phyloP scores from a whole-genome alignment of 1,284 basidiomycete genomes.

The Sanghuangporus weigelae region DNA sequence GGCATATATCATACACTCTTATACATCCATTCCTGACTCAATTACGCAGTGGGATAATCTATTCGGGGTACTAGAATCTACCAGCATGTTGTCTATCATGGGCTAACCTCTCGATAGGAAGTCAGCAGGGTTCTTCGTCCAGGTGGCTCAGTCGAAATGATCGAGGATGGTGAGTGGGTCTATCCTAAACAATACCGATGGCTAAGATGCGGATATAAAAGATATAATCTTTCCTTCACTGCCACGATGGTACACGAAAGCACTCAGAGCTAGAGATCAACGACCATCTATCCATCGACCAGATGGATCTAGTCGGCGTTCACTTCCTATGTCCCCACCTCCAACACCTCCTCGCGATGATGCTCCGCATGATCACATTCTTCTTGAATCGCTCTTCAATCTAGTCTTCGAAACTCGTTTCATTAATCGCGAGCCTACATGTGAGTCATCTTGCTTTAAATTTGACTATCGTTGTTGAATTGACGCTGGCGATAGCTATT shows the following conservation, averaged over 20 bases:
- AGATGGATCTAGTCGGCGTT: constrained; percentile 35
- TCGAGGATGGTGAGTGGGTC: constrained; percentile 54
- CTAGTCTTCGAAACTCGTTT: constrained; percentile 62
- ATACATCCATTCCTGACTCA: neutral
- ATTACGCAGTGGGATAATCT: constrained; percentile 54
- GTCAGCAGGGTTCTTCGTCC: constrained; percentile 61
- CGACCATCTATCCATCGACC: constrained; percentile 43
- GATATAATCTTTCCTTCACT: constrained; percentile 60
- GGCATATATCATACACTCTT: constrained; percentile 9
- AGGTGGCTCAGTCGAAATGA: constrained; percentile 62
- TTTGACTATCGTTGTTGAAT: neutral
- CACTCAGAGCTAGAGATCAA: constrained; percentile 45
- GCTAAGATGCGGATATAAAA: constrained; percentile 25
- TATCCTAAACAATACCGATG: no score
- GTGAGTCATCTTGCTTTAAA: constrained; percentile 28
- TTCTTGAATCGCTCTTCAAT: constrained; percentile 59
- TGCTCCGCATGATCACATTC: constrained; percentile 50
- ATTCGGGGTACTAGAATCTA: constrained; percentile 45
- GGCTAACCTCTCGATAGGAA: constrained; percentile 42
- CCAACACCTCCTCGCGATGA: constrained; percentile 28
- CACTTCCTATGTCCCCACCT: constrained; percentile 27
- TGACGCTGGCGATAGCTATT: constrained; percentile 39
- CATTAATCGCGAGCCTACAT: constrained; percentile 59
- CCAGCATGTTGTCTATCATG: neutral
- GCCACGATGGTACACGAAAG: constrained; percentile 60